These are phyloP conservation scores for Colletotrichum sublineola DNA, from an alignment of 2,329 filamentous ascomycete genomes.

Conservation along the genomic window DNA sequence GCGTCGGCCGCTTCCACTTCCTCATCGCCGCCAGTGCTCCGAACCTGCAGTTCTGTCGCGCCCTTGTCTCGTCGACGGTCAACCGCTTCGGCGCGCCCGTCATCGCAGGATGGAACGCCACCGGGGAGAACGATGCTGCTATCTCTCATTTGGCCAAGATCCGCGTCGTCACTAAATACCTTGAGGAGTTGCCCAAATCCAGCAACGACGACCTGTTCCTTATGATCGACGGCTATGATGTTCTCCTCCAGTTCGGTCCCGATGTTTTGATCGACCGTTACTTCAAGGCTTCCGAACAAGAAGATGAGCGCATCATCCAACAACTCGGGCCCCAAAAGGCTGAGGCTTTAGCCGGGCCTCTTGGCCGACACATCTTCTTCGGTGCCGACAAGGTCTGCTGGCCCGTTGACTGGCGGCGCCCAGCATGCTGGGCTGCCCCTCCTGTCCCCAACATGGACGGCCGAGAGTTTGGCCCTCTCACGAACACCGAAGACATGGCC, in stretches of 20 bases:
- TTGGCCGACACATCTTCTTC: conserved; percentile 58
- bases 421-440: conserved; percentile 58
- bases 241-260: conserved; percentile 75
- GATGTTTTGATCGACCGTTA: conserved; percentile 74
- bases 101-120: conserved; percentile 56
- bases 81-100: conserved; percentile 55
- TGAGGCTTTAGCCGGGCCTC: conserved; percentile 48
- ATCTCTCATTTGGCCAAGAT: conserved; percentile 57
- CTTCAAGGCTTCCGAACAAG: conserved; percentile 64
- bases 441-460: conserved; percentile 50
- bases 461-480: conserved; percentile 53
- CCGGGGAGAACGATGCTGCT: conserved; percentile 52
- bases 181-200: conserved; percentile 47
- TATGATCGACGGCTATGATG: conserved; percentile 73
- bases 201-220: conserved; percentile 71
- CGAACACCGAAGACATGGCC: conserved; percentile 49
- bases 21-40: conserved; percentile 54
- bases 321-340: conserved; percentile 60
- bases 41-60: conserved; percentile 56
- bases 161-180: conserved; percentile 52
- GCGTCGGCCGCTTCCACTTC: conserved; percentile 51
- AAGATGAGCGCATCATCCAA: conserved; percentile 64
- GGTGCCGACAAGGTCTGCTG: conserved; percentile 61
- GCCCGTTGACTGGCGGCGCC: conserved; percentile 52
- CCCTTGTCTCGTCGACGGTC: conserved; percentile 53